Evolutionary conservation across 257 asterid genomes (phyloP).

Genomic region (Capsicum rhomboideum): DNA sequence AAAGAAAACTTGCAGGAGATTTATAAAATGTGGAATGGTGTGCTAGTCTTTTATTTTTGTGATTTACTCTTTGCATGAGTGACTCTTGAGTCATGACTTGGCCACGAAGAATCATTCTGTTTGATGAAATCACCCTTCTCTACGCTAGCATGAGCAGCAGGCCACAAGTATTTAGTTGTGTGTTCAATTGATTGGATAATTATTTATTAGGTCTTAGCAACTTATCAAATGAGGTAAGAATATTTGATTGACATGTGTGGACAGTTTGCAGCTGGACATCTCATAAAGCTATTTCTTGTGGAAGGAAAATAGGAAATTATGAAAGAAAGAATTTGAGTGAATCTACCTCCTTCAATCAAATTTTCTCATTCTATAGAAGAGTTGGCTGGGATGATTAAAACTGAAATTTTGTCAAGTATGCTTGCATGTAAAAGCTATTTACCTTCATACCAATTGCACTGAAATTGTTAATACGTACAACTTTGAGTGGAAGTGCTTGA

Average conservation of each 20-base stretch:
- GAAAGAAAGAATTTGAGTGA: background rate
- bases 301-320: background rate
- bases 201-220: background rate
- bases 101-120: background rate
- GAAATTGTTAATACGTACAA: background rate
- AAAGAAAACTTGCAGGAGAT: background rate
- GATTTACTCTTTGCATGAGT: background rate
- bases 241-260: background rate
- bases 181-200: background rate
- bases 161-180: background rate
- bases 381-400: slow-evolving; percentile 1
- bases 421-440: background rate
- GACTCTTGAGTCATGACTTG: background rate
- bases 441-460: background rate
- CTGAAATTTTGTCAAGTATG: background rate
- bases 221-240: background rate
- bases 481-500: background rate
- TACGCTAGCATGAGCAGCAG: background rate
- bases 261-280: background rate
- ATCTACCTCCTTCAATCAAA: background rate
- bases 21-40: background rate
- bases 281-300: background rate
- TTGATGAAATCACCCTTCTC: background rate
- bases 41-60: background rate
- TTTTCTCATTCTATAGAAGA: background rate